Conservation (phyloP, 202 grass and related monocot genomes). For the Miscanthus sacchariflorus region DNA sequence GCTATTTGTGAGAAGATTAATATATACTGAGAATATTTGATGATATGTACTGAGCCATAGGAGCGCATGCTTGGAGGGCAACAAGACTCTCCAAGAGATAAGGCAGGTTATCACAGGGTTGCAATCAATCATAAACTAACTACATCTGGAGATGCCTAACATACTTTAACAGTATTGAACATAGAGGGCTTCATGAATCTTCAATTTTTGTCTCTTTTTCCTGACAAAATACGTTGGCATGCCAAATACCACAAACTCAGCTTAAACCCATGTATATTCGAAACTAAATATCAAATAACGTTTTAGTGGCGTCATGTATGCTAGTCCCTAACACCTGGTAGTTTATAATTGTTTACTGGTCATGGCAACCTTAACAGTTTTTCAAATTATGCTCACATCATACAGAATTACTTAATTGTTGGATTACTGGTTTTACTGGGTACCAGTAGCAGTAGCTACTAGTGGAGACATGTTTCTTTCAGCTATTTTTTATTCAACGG, state of each 20-base stretch:
- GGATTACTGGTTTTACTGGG: not conserved
- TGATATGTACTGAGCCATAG: not conserved
- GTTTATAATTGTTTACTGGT: not conserved
- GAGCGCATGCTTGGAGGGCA: not conserved
- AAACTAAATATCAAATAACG: not conserved
- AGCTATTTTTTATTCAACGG: not conserved
- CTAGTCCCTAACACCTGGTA: not conserved
- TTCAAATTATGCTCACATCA: not conserved
- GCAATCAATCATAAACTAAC: not conserved
- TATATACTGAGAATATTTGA: not conserved
- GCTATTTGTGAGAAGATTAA: not conserved
- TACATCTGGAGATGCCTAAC: not conserved
- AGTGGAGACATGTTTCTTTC: not conserved
- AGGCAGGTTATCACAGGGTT: not conserved
- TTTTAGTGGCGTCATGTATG: not conserved
- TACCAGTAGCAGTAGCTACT: not conserved
- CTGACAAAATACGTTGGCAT: not conserved
- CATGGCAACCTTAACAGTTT: not conserved
- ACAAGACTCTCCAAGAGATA: not conserved
- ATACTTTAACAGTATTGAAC: not conserved
- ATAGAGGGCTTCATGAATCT: slow-evolving; percentile 3
- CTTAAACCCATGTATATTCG: not conserved
- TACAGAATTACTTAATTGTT: not conserved
- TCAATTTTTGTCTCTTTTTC: not conserved
- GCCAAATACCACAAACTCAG: not conserved